Conservation (phyloP, 768 basidiomycete genomes). For the Pulveroboletus frians region DNA sequence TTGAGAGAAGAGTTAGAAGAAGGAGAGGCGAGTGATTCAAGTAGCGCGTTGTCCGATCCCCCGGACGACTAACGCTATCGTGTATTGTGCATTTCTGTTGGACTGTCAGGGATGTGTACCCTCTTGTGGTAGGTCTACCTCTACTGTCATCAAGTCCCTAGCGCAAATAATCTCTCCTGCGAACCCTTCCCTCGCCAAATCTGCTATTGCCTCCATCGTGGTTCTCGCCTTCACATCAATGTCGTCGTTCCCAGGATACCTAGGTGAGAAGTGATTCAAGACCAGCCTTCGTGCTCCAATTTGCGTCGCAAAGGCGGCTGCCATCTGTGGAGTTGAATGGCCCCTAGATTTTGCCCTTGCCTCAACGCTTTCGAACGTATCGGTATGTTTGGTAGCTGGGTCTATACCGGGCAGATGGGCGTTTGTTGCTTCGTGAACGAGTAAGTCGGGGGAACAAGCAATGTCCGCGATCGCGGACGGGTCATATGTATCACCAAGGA, state of each 20-base stretch:
- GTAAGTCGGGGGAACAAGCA: slow-evolving; percentile 61
- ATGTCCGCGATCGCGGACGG: slow-evolving; percentile 60
- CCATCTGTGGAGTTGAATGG: slow-evolving; percentile 91
- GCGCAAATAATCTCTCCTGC: slow-evolving; percentile 62
- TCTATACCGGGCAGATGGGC: slow-evolving; percentile 71
- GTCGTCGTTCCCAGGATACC: slow-evolving; percentile 68
- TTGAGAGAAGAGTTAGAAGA: slow-evolving; percentile 73
- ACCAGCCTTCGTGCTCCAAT: slow-evolving; percentile 59
- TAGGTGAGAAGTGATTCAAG: slow-evolving; percentile 82
- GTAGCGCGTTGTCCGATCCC: slow-evolving; percentile 72
- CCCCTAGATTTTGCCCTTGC: slow-evolving; percentile 66
- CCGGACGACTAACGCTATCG: slow-evolving; percentile 46
- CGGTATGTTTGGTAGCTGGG: slow-evolving; percentile 49
- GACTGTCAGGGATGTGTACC: slow-evolving; percentile 10
- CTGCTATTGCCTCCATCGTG: slow-evolving; percentile 60
- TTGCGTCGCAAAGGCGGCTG: slow-evolving; percentile 68
- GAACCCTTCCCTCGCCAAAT: slow-evolving; percentile 51
- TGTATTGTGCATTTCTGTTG: not conserved
- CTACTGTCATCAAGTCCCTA: slow-evolving; percentile 68
- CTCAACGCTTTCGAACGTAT: slow-evolving; percentile 60
- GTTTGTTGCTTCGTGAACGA: slow-evolving; percentile 90
- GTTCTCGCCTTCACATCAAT: slow-evolving; percentile 41
- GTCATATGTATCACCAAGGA: slow-evolving; percentile 84
- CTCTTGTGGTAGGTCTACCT: slow-evolving; percentile 39
- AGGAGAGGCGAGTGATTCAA: slow-evolving; percentile 79